Conservation (phyloP, 1,284 basidiomycete species). For the Cryptococcus sp. region DNA sequence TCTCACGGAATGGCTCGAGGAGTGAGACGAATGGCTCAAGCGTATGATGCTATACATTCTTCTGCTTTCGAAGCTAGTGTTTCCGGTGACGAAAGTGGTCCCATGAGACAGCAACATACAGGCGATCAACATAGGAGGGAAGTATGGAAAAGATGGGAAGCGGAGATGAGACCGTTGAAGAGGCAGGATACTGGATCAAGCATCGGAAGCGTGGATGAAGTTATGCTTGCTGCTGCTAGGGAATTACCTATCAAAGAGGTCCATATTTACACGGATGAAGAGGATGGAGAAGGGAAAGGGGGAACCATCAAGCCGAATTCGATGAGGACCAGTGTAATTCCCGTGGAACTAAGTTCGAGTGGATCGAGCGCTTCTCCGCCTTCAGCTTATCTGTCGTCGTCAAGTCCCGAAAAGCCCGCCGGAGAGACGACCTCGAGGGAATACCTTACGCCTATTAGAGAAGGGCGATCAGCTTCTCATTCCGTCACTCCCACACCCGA, state of each 20-base stretch:
- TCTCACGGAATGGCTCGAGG: slow-evolving; percentile 10
- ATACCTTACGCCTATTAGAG: too few species aligned
- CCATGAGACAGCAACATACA: slow-evolving; percentile 27
- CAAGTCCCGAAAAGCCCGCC: slow-evolving; percentile 9
- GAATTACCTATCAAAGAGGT: background rate
- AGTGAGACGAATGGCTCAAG: slow-evolving; percentile 35
- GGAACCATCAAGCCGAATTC: slow-evolving; percentile 19
- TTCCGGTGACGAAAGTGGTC: slow-evolving; percentile 13
- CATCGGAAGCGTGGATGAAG: slow-evolving; percentile 11
- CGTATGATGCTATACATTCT: slow-evolving; percentile 27
- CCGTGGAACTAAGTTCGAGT: background rate
- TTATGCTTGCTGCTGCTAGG: background rate
- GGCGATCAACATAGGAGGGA: slow-evolving; percentile 25
- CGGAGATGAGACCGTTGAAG: background rate
- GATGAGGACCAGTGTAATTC: slow-evolving; percentile 1
- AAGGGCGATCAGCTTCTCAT: background rate
- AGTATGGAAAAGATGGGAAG: slow-evolving; percentile 23
- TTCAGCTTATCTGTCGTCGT: slow-evolving; percentile 21
- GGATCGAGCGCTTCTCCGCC: slow-evolving; percentile 15
- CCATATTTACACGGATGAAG: slow-evolving; percentile 4
- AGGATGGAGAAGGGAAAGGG: slow-evolving; percentile 9
- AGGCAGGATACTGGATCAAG: background rate
- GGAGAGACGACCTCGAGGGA: too few species aligned
- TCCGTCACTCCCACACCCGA: background rate
- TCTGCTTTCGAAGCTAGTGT: slow-evolving; percentile 24